Conservation (phyloP, 805 yeast species). For the Nakazawaea wyomingensis region DNA sequence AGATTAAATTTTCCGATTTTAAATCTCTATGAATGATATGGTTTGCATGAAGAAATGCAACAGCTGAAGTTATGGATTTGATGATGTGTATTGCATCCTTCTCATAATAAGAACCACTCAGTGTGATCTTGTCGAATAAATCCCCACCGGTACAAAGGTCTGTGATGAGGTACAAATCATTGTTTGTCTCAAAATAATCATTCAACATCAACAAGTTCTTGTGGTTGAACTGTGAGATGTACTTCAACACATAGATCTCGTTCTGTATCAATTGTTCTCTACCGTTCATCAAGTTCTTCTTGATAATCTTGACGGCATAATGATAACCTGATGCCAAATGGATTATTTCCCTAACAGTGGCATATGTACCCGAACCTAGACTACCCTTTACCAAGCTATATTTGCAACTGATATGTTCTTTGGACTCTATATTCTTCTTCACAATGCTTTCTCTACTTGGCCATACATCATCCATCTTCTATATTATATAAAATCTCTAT, state of each 20-base stretch:
- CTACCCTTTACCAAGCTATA: slow-evolving; percentile 42
- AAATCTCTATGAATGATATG: slow-evolving; percentile 91
- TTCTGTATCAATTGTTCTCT: slow-evolving; percentile 30
- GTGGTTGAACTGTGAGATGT: slow-evolving; percentile 46
- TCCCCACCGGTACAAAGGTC: slow-evolving; percentile 76
- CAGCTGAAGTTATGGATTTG: slow-evolving; percentile 48
- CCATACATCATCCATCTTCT: slow-evolving; percentile 5
- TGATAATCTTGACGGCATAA: slow-evolving; percentile 72
- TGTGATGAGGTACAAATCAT: slow-evolving; percentile 55
- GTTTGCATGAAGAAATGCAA: slow-evolving; percentile 84
- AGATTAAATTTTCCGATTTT: slow-evolving; percentile 85
- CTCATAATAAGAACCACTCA: slow-evolving; percentile 55
- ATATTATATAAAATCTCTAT: no score
- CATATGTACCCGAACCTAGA: slow-evolving; percentile 75
- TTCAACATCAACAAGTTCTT: slow-evolving; percentile 65
- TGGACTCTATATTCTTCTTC: slow-evolving; percentile 2
- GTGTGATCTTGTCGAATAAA: slow-evolving; percentile 64
- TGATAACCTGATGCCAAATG: slow-evolving; percentile 51
- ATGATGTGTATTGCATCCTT: slow-evolving; percentile 59
- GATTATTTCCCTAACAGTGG: slow-evolving; percentile 67
- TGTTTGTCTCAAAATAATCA: slow-evolving; percentile 47
- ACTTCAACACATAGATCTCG: slow-evolving; percentile 63
- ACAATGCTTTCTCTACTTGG: slow-evolving; percentile 11
- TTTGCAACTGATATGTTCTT: slow-evolving; percentile 6
- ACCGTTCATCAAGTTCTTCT: slow-evolving; percentile 21